phyloP scores from a whole-genome alignment of 352 stramenopile species.

The Phytophthora pistaciae region DNA sequence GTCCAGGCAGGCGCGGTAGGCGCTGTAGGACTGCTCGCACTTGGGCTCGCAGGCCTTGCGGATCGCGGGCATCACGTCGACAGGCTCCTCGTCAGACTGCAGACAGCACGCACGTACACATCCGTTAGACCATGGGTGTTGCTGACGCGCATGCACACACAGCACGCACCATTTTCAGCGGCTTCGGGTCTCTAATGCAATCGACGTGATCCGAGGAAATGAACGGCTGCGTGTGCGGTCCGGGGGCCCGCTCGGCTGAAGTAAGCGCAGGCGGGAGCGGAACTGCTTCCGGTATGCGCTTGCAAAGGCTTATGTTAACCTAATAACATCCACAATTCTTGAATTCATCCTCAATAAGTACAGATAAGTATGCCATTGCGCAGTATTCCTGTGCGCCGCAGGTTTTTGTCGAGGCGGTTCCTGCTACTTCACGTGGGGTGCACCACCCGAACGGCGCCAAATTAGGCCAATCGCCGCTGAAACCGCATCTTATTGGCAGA shows the following conservation, averaged over 20 bases:
- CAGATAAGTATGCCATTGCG: background rate
- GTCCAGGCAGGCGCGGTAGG: slow-evolving; percentile 93
- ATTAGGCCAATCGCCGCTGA: background rate
- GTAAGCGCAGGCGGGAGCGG: background rate
- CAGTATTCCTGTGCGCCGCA: background rate
- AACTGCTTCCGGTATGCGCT: background rate
- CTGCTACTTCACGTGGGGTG: background rate
- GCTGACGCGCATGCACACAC: background rate
- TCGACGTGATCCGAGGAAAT: slow-evolving; percentile 18
- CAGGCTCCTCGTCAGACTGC: slow-evolving; percentile 88
- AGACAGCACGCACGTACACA: slow-evolving; percentile 1
- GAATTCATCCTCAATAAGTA: background rate
- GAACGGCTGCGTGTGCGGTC: slow-evolving; percentile 19
- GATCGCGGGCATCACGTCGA: slow-evolving; percentile 95
- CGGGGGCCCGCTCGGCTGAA: background rate
- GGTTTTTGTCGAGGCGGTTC: slow-evolving; percentile 4
- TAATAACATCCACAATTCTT: no score
- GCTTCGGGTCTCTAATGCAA: slow-evolving; percentile 17
- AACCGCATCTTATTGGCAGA: background rate
- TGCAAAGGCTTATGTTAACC: background rate
- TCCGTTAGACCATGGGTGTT: slow-evolving; percentile 4
- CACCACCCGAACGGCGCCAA: slow-evolving; percentile 1
- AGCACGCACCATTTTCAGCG: slow-evolving; percentile 36
- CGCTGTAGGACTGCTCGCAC: slow-evolving; percentile 86
- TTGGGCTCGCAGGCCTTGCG: slow-evolving; percentile 93